Evolutionary conservation across 257 asterid species (phyloP).

Genomic region (Solanum appendiculatum): DNA sequence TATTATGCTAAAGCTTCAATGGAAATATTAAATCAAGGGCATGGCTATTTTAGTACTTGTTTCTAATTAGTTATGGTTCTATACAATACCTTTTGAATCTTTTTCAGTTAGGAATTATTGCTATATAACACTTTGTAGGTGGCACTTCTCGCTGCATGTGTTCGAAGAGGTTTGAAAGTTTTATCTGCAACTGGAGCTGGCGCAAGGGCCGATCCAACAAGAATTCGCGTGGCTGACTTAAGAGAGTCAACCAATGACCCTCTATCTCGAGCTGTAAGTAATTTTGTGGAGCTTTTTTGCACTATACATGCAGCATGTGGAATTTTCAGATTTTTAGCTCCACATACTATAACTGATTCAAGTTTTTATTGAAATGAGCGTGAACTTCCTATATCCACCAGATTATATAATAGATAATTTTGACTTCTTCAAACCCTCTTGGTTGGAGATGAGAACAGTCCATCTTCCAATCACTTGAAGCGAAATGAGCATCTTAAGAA

Average conservation of each 20-base stretch:
- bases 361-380: not conserved
- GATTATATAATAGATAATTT: not conserved
- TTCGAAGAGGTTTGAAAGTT: slow-evolving; percentile 83
- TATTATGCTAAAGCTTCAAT: not conserved
- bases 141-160: slow-evolving; percentile 96
- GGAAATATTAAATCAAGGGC: not conserved
- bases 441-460: not conserved
- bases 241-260: slow-evolving; percentile 96
- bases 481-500: not conserved
- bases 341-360: not conserved
- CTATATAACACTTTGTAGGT: slow-evolving; percentile 41
- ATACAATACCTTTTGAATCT: not conserved
- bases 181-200: slow-evolving; percentile 98
- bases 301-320: not conserved
- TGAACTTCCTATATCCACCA: not conserved
- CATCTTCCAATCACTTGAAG: not conserved
- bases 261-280: slow-evolving; percentile 78
- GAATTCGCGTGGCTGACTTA: slow-evolving; percentile 91
- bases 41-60: not conserved
- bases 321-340: not conserved
- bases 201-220: slow-evolving; percentile 95
- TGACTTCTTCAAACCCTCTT: not conserved
- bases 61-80: not conserved
- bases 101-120: not conserved
- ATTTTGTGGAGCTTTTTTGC: not conserved